Evolutionary conservation across 2,329 filamentous ascomycete species (phyloP).

Genomic region (Colletotrichum paranaense): DNA sequence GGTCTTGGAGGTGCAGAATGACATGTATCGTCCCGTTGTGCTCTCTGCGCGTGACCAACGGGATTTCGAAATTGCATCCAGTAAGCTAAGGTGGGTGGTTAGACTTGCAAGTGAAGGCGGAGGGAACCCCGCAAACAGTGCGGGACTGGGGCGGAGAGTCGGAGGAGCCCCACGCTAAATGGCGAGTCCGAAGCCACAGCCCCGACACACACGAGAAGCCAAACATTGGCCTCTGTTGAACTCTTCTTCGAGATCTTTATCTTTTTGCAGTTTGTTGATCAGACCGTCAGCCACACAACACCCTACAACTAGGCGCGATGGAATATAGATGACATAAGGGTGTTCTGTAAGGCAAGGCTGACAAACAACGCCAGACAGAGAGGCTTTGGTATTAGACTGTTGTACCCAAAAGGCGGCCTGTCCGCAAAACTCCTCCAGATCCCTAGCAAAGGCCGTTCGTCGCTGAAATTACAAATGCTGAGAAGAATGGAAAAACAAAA

Average conservation of each 20-base stretch:
- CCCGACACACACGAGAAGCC: background rate
- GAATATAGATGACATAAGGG: background rate
- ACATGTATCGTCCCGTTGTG: background rate
- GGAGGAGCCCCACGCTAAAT: too few species aligned
- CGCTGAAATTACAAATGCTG: slow-evolving; percentile 10
- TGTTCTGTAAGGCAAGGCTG: background rate
- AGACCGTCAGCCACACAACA: background rate
- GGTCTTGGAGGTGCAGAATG: background rate
- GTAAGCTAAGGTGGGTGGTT: background rate
- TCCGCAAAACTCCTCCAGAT: slow-evolving; percentile 22
- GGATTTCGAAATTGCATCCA: background rate
- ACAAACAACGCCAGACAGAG: slow-evolving; percentile 6
- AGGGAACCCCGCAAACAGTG: background rate
- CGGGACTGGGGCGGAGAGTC: too few species aligned
- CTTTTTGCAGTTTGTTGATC: background rate
- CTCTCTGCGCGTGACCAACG: background rate
- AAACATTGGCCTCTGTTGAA: too few species aligned
- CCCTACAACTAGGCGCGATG: background rate
- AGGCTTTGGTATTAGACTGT: slow-evolving; percentile 29
- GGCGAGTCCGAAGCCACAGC: too few species aligned
- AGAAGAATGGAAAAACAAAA: background rate
- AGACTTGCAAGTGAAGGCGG: background rate
- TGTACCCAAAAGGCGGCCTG: slow-evolving; percentile 30
- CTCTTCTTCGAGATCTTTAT: too few species aligned
- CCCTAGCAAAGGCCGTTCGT: slow-evolving; percentile 9